Base-by-base conservation (phyloP, 768 basidiomycete species). In the Royoungia palumana region DNA sequence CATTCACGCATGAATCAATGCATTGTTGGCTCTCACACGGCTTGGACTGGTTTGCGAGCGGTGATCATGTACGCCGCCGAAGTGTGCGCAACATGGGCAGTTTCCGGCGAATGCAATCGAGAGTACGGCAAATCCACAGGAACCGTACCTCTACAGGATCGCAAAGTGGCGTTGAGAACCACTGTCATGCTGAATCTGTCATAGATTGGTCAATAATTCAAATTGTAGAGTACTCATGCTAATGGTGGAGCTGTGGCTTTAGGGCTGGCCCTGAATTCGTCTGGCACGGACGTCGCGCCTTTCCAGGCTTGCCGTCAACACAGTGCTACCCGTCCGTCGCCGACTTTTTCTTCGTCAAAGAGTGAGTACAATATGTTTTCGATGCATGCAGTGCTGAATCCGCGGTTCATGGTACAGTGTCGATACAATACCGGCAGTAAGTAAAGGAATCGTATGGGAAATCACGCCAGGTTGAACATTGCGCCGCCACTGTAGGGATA, bases 401-500 rank as follows among this genome's bases (percentile, higher is more conserved):
- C 35, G 19, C 27, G 5, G 12, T 19, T 5, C 27, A 45, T 43
- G 12, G 21, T 57, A 20, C 44, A 57, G 55, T 66, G 65, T 64
- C 61, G 28, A 50, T 61, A 50, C 53, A 49, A 22, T 65, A 62
- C 56, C 52, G 53, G 56, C 68, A 66, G 63, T 67, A 49, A 27
- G 61, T 62, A 10, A 35, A 34, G 34, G 37, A 50, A 57, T 35
- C 55, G 51, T 25, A n/a, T 41, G 39, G 13, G 16, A 6, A 32
- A 43, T 47, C 36, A 35, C 52, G 19, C 36, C 44, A 28, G 28
- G 42, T 32, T 56, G 41, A 58, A 50, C 37, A 32, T 20, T 41
- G 25, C 20, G 47, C 44, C 39, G 16, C 55, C 49, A 50, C 58
- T 47, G 50, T 71, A 96, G 94, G 72, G 95, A 99, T 65, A 87